Percentiles rank a stretch among this genome's conserved stretches.
phyloP scores from a whole-genome alignment of 495 filamentous ascomycete species.

The Staphylotrichum tortipilum region DNA sequence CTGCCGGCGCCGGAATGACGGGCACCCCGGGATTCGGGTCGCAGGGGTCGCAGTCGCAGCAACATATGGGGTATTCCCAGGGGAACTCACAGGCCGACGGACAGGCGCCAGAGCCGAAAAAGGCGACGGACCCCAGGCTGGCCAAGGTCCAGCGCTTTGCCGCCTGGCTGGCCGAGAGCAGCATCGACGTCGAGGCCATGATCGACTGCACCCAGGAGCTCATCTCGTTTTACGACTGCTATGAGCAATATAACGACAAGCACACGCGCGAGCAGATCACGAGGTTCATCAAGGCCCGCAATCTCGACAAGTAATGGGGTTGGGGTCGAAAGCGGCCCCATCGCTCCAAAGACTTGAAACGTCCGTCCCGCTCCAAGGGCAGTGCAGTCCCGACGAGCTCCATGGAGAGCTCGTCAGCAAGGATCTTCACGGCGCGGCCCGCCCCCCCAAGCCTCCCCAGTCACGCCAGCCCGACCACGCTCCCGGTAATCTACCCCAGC shows the following conservation, averaged over 20 bases:
- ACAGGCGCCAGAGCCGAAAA: constrained; percentile 14
- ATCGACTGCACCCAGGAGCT: constrained; percentile 93
- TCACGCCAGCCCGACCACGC: too few species aligned
- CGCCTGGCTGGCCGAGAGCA: constrained; percentile 84
- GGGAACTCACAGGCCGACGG: not conserved
- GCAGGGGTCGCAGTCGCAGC: constrained; percentile 3
- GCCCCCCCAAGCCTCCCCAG: too few species aligned
- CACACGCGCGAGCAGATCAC: constrained; percentile 54
- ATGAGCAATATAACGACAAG: constrained; percentile 86
- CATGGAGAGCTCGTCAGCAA: too few species aligned
- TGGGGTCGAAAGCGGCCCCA: not conserved
- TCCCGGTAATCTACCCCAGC: too few species aligned
- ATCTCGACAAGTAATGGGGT: constrained; percentile 61
- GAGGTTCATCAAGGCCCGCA: constrained; percentile 73
- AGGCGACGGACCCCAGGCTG: constrained; percentile 29
- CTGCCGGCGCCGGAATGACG: constrained; percentile 1
- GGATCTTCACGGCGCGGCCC: too few species aligned
- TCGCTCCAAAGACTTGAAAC: too few species aligned
- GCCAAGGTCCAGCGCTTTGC: constrained; percentile 65
- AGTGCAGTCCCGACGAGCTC: too few species aligned
- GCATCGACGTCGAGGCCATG: constrained; percentile 83
- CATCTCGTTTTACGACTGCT: constrained; percentile 87
- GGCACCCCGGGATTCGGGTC: constrained; percentile 1
- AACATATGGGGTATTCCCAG: not conserved
- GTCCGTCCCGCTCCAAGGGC: too few species aligned